phyloP scores from a whole-genome alignment of 2,329 filamentous ascomycete species.

The Ophiostoma ulmi region DNA sequence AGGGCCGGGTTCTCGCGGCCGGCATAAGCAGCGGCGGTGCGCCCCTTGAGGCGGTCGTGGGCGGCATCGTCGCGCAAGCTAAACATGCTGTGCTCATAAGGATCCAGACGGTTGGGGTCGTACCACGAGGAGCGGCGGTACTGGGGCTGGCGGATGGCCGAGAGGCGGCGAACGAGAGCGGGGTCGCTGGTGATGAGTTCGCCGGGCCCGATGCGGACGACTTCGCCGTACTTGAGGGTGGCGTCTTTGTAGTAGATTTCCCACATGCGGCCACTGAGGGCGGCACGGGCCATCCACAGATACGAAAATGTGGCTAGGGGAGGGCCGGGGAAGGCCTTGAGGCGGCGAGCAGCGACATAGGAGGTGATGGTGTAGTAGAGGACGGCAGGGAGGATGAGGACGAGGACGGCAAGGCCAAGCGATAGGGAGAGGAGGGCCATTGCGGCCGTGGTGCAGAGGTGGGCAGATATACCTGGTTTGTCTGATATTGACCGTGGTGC shows the following conservation, averaged over 20 bases:
- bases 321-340: constrained; percentile 32
- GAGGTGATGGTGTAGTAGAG: constrained; percentile 26
- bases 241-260: constrained; percentile 28
- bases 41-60: constrained; percentile 33
- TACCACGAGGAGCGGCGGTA: constrained; percentile 39
- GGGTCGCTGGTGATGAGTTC: constrained; percentile 36
- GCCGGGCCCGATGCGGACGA: constrained; percentile 37
- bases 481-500: not conserved
- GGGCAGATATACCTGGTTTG: not conserved
- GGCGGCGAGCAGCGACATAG: constrained; percentile 26
- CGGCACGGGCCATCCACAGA: constrained; percentile 32
- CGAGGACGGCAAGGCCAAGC: not conserved
- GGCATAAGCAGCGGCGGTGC: constrained; percentile 30
- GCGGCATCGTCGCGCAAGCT: constrained; percentile 34
- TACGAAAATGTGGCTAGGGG: constrained; percentile 34
- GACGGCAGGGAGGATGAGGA: constrained; percentile 9
- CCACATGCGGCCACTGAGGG: constrained; percentile 29
- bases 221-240: constrained; percentile 30
- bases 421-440: constrained; percentile 18
- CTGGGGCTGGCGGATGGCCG: constrained; percentile 29
- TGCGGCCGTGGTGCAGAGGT: not conserved
- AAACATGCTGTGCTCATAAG: constrained; percentile 46
- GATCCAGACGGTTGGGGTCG: constrained; percentile 44
- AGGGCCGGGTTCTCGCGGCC: constrained; percentile 32
- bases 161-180: constrained; percentile 33